Evolutionary conservation across 139 green algal genomes (phyloP).

Genomic region (Coelastrella sp.): DNA sequence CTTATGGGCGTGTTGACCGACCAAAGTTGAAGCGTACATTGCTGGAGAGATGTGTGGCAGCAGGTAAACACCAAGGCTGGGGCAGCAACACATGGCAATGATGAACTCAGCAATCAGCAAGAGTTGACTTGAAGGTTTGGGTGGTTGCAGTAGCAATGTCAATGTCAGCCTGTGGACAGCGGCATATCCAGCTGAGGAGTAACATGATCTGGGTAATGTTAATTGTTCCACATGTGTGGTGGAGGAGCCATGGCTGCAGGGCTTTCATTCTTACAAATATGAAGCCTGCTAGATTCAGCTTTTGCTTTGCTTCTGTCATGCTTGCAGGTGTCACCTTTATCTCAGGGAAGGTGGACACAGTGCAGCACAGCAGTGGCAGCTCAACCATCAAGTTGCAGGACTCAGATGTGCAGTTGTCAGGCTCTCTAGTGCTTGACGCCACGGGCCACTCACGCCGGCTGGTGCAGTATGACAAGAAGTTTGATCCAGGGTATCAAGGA

Average conservation of each 20-base stretch:
- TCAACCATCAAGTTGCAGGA: slow-evolving; percentile 67
- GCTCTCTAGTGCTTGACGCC: slow-evolving; percentile 89
- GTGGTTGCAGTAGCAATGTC: neutral
- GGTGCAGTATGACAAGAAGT: slow-evolving; percentile 92
- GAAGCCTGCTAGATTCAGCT: neutral
- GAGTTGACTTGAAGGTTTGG: too few relatives aligned
- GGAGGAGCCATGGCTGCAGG: too few relatives aligned
- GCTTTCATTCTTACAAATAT: neutral
- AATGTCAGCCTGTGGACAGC: too few relatives aligned
- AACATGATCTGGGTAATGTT: too few relatives aligned
- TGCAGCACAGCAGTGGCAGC: slow-evolving; percentile 66
- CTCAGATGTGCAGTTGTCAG: slow-evolving; percentile 54
- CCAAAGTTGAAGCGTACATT: slow-evolving; percentile 92
- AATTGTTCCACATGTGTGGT: too few relatives aligned
- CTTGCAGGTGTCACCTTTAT: slow-evolving; percentile 59
- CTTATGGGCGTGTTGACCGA: slow-evolving; percentile 94
- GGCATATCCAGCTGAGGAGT: too few relatives aligned
- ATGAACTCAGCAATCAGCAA: neutral
- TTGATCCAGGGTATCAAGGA: slow-evolving; percentile 94
- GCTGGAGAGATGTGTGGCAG: slow-evolving; percentile 78
- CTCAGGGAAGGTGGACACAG: slow-evolving; percentile 69
- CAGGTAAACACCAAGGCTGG: slow-evolving; percentile 52
- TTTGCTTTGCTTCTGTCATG: neutral
- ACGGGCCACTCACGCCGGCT: slow-evolving; percentile 92
- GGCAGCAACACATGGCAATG: neutral